Base-by-base conservation (phyloP, 192 early-diverging fungal genomes). In the Entomortierella beljakovae region DNA sequence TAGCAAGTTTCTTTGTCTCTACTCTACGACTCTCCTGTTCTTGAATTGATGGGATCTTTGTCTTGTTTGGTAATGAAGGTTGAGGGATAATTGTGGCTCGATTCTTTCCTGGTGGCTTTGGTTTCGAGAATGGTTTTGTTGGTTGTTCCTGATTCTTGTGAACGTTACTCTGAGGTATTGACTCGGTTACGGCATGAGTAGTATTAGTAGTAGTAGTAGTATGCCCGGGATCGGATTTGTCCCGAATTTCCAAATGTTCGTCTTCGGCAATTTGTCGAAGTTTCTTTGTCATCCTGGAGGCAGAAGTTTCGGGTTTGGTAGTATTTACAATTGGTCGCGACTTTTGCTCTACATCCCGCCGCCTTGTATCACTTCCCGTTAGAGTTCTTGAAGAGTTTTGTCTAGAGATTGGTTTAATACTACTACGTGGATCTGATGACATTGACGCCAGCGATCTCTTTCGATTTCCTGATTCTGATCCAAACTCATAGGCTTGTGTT, bases 81-180 rank as follows among this genome's bases (percentile, higher is more conserved):
- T 51, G 43, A 18, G 50, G 48, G 1, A 60, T 29, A 1, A 60
- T 7, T 16, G 33, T 16, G 6, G 28, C 18, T 0, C 67, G 75
- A 34, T 59, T 38, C 40, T 50, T 69, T 38, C 61, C 61, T 46
- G 75, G 75, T 9, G 75, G 66, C 13, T 70, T 79, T 31, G 75
- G 57, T 23, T 50, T 26, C 25, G 61, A 7, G 20, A 79, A 65
- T 8, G 29, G 11, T 33, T 11, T 57, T 33, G 28, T 25, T 6
- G 25, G 51, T 3, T 53, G 13, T 53, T 2, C 6, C 15, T 53
- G 23, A 53, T 5, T 29, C 13, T 25, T 53, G 51, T 6, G 23
- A 15, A 3, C 2, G 15, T 8, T 29, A 26, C 28, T 25, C 28
- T 61, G 26, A 26, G n/a, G n/a, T n/a, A n/a, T n/a, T n/a, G n/a